Evolutionary conservation across 1,284 basidiomycete species (phyloP).

Genomic region (Tilletia setariae): DNA sequence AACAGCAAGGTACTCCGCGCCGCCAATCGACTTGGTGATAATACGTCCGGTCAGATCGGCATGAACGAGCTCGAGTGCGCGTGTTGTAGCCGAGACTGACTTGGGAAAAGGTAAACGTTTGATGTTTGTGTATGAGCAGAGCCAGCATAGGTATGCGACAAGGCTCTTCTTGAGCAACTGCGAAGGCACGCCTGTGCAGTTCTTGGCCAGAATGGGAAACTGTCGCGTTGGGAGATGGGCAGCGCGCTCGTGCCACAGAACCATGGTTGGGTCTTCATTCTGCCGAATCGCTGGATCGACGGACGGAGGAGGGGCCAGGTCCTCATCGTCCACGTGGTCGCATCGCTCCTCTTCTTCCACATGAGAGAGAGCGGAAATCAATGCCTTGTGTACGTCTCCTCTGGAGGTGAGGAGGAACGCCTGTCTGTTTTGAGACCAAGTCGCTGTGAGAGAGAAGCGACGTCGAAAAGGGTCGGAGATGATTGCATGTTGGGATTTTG

Average conservation of each 20-base stretch:
- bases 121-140: too few species aligned
- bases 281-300: not conserved
- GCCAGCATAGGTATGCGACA: not conserved
- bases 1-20: constrained; percentile 8
- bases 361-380: not conserved
- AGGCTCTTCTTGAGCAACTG: not conserved
- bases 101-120: not conserved
- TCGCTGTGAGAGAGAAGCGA: not conserved
- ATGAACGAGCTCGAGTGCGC: constrained; percentile 1
- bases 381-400: not conserved
- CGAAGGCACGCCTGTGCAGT: not conserved
- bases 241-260: constrained; percentile 5
- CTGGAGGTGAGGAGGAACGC: not conserved
- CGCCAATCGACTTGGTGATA: constrained; percentile 5
- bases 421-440: not conserved
- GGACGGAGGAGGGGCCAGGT: not conserved
- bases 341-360: not conserved
- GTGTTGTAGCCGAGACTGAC: not conserved
- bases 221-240: not conserved
- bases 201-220: not conserved
- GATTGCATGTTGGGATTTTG: not conserved
- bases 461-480: not conserved
- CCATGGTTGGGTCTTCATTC: not conserved
- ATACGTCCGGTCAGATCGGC: too few species aligned
- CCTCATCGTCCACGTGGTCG: not conserved